Evolutionary conservation across 441 rosid genomes (phyloP).

Genomic region (Metrosideros polymorpha): DNA sequence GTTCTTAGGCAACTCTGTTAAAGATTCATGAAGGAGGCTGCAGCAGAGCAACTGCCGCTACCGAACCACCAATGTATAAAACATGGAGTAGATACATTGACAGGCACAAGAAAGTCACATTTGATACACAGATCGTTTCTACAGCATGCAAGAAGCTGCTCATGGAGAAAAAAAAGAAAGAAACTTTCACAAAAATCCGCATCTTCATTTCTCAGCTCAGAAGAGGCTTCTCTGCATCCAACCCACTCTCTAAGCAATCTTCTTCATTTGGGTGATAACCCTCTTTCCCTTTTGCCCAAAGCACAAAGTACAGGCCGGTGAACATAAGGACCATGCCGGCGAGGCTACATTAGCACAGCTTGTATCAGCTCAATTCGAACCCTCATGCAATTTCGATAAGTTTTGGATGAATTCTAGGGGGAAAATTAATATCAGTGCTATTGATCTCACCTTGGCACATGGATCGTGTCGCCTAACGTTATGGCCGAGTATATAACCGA

Average conservation of each 20-base stretch:
- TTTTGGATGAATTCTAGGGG: background rate
- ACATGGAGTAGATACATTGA: background rate
- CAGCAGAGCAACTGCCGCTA: background rate
- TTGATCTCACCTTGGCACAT: background rate
- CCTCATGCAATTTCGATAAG: background rate
- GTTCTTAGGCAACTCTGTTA: background rate
- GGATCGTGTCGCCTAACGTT: background rate
- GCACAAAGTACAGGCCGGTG: conserved; percentile 61
- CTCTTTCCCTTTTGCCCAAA: conserved; percentile 62
- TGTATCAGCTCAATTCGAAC: background rate
- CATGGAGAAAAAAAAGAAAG: too few species aligned
- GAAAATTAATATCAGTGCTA: too few species aligned
- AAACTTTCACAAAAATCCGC: background rate
- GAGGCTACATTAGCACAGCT: conserved; percentile 31
- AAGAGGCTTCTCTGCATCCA: background rate
- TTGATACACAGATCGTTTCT: background rate
- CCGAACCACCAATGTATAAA: background rate
- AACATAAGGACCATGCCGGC: conserved; percentile 80
- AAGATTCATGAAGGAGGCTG: background rate
- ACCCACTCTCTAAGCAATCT: background rate
- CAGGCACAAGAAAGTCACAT: background rate
- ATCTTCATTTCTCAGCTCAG: background rate
- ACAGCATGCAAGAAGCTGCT: background rate
- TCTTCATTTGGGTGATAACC: conserved; percentile 8
- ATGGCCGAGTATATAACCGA: background rate